Evolutionary conservation across 805 yeast species (phyloP), one percentile per base, ranked within the genome.

Genomic region (Komagataella pseudopastoris): DNA sequence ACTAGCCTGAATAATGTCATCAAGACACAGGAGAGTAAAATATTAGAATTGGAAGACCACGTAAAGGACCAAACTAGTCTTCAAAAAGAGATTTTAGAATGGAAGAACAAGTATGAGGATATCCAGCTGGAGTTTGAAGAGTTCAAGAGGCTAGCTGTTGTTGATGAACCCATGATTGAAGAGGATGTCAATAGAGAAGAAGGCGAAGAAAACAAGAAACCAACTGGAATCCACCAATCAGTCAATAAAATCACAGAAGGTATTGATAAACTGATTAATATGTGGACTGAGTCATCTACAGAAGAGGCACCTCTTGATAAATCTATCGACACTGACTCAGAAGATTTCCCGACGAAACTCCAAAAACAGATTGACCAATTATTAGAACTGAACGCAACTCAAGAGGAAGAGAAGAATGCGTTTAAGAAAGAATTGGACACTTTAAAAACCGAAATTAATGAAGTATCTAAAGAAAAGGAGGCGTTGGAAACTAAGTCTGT

Each of bases 311-410:
- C 55, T 2, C 52, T 46, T 43, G 53, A 51, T 2, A 53, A 47
- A 39, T 50, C 58, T 23, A 17, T 47, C 3, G 46, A 30, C 18
- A 43, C 46, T 7, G 43, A 18, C 4, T 48, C 17, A 16, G 54
- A 39, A 4, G 20, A 24, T 3, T 62, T 71, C 51, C 70, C 73
- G 8, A 50, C 59, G 22, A 70, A 69, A 54, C 64, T 83, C 51
- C 85, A 80, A 52, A 57, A 64, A 18, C 85, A 81, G 57, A 68
- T 83, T 50, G 81, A 80, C 54, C 78, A 78, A 22, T 65, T 83
- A 52, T 58, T 81, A 6, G 49, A 60, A 53, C 57, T 46, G 60
- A 67, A 56, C 12, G 45, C 61, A 51, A 53, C 62, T 51, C 55
- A 60, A 56, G 60, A 61, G 39, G 50, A 57, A 0, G 68, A 67